A percentile compares a stretch with the other conserved stretches of the same genome.
Conservation (phyloP, 2,329 filamentous ascomycete genomes). For the Sclerotiophoma versabilis region DNA sequence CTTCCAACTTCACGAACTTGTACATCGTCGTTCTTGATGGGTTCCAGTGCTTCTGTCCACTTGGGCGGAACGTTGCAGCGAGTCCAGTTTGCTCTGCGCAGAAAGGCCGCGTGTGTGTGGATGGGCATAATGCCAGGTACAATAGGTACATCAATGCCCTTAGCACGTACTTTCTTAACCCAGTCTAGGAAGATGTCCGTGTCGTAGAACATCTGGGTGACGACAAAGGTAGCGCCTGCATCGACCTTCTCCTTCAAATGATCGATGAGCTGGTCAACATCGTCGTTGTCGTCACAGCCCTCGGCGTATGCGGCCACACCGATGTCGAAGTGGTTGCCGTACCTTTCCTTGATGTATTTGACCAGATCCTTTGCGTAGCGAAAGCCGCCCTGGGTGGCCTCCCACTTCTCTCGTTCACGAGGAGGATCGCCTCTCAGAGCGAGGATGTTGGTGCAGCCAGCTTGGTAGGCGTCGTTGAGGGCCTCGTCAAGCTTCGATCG, state of each 20-base stretch:
- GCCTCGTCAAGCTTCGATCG: slow-evolving; percentile 89
- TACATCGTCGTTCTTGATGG: slow-evolving; percentile 95
- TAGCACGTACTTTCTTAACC: slow-evolving; percentile 84
- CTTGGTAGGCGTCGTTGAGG: slow-evolving; percentile 85
- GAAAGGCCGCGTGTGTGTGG: slow-evolving; percentile 90
- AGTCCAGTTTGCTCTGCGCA: slow-evolving; percentile 90
- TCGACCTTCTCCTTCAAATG: slow-evolving; percentile 98
- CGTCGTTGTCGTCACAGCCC: slow-evolving; percentile 90
- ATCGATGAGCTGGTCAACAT: slow-evolving; percentile 83
- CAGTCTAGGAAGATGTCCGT: slow-evolving; percentile 92
- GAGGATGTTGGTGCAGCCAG: slow-evolving; percentile 96
- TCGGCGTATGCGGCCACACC: slow-evolving; percentile 97
- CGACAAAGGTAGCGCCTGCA: slow-evolving; percentile 88
- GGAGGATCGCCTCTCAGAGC: slow-evolving; percentile 93
- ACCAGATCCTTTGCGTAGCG: slow-evolving; percentile 92
- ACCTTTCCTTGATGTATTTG: slow-evolving; percentile 78
- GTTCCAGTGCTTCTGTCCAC: slow-evolving; percentile 84
- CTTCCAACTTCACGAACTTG: slow-evolving; percentile 91
- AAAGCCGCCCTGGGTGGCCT: slow-evolving; percentile 84
- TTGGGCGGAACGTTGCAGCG: slow-evolving; percentile 80
- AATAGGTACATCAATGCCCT: slow-evolving; percentile 83
- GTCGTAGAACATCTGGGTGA: slow-evolving; percentile 99
- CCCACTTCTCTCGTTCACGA: slow-evolving; percentile 92
- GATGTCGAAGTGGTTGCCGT: slow-evolving; percentile 93
- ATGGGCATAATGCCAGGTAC: slow-evolving; percentile 93